Evolutionary conservation across 768 basidiomycete genomes (phyloP).

Genomic region (Lactarius tabidus): DNA sequence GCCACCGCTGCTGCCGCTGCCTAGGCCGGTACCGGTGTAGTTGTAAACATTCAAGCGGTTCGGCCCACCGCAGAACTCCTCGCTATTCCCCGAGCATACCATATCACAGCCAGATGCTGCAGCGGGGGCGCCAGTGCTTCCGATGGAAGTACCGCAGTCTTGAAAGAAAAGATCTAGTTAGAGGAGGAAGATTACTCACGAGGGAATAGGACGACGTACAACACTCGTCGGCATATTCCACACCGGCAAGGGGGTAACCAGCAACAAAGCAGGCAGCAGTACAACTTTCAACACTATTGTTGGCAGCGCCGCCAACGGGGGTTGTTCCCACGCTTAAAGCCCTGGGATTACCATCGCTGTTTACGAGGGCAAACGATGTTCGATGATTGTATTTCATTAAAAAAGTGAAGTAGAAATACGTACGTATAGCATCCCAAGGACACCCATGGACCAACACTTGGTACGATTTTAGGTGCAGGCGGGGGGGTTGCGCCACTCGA

Average conservation of each 20-base stretch:
- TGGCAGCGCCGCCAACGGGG: conserved; percentile 36
- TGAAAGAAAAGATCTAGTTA: background rate
- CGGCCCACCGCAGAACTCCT: conserved; percentile 73
- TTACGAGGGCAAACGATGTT: background rate
- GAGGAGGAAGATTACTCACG: background rate
- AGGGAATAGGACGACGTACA: conserved; percentile 36
- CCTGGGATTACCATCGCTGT: conserved; percentile 37
- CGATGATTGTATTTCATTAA: conserved; percentile 4
- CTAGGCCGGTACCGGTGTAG: conserved; percentile 62
- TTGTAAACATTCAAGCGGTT: conserved; percentile 64
- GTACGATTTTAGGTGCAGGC: conserved; percentile 47
- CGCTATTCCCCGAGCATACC: conserved; percentile 56
- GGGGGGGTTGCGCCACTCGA: conserved; percentile 59
- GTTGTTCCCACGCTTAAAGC: conserved; percentile 32
- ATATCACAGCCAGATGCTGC: conserved; percentile 56
- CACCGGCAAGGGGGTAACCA: conserved; percentile 40
- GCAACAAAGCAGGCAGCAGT: conserved; percentile 56
- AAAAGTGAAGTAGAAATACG: conserved; percentile 37
- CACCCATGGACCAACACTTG: conserved; percentile 27
- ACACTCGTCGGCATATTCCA: conserved; percentile 49
- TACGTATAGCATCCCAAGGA: conserved; percentile 45
- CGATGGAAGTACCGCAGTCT: conserved; percentile 51
- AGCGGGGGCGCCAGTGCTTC: conserved; percentile 45
- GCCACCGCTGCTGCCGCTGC: no score
- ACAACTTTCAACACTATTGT: conserved; percentile 53